These are phyloP conservation scores for Rhizopogon rudus DNA, from an alignment of 768 basidiomycete species.

Conservation along the genomic window DNA sequence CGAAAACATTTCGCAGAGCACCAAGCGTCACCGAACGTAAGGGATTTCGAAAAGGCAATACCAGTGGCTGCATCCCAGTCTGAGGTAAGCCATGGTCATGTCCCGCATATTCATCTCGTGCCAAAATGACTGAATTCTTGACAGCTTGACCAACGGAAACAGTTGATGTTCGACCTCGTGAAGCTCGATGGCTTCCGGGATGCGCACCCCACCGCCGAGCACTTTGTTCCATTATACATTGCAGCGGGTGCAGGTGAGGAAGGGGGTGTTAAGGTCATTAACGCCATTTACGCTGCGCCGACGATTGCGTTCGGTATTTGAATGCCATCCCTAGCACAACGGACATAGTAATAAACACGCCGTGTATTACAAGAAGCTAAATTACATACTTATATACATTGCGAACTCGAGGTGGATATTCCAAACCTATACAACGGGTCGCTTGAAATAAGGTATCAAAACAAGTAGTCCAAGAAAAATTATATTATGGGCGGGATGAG, in stretches of 20 bases:
- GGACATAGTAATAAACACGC: too few relatives aligned
- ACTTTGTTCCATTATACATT: constrained; percentile 79
- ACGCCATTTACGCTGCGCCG: constrained; percentile 49
- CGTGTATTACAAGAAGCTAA: background rate
- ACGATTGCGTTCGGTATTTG: constrained; percentile 61
- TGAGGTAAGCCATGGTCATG: constrained; percentile 36
- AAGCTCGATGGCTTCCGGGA: constrained; percentile 57
- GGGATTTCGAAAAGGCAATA: constrained; percentile 56
- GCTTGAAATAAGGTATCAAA: too few relatives aligned
- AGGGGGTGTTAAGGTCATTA: constrained; percentile 43
- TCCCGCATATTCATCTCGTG: background rate
- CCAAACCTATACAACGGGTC: too few relatives aligned
- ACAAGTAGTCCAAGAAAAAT: too few relatives aligned
- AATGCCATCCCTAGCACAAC: too few relatives aligned
- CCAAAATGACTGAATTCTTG: background rate
- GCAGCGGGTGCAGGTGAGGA: constrained; percentile 69
- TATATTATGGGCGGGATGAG: background rate
- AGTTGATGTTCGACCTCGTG: constrained; percentile 49
- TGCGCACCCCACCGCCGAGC: constrained; percentile 74
- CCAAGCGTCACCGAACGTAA: constrained; percentile 42
- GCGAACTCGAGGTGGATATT: too few relatives aligned
- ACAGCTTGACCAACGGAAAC: constrained; percentile 31
- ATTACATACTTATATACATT: background rate
- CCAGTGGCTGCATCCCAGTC: constrained; percentile 44
- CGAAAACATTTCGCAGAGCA: constrained; percentile 42